Evolutionary conservation across 768 basidiomycete genomes (phyloP).

Genomic region (Pisolithus microcarpus): DNA sequence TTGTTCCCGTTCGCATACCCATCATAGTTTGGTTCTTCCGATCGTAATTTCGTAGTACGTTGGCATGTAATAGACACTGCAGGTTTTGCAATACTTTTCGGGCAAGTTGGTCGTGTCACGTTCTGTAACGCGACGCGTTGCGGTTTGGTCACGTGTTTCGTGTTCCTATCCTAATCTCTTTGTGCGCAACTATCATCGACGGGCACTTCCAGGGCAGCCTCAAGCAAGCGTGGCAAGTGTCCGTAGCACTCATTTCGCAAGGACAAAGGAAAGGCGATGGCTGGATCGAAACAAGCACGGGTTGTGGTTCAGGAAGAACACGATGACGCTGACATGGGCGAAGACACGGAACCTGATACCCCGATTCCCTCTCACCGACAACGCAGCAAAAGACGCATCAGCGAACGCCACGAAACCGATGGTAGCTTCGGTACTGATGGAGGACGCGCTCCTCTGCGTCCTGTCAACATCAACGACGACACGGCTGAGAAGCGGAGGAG

Average conservation of each 20-base stretch:
- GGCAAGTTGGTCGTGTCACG: neutral
- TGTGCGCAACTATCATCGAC: constrained; percentile 22
- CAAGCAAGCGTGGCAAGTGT: neutral
- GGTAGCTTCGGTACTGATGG: constrained; percentile 30
- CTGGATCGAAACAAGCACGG: constrained; percentile 16
- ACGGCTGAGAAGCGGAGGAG: constrained; percentile 78
- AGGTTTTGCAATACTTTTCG: neutral
- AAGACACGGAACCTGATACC: constrained; percentile 28
- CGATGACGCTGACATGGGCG: constrained; percentile 16
- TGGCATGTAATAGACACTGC: neutral
- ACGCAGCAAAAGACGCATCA: constrained; percentile 33
- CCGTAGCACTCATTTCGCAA: neutral
- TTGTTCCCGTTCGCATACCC: neutral
- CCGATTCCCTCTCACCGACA: constrained; percentile 19
- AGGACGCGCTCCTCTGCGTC: constrained; percentile 34
- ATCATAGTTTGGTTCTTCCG: neutral
- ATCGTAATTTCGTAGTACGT: neutral
- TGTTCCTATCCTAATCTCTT: constrained; percentile 14
- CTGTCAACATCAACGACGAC: constrained; percentile 68
- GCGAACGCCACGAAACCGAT: constrained; percentile 40
- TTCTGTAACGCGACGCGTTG: constrained; percentile 23
- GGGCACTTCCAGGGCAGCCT: neutral
- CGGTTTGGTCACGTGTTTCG: constrained; percentile 22
- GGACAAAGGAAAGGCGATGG: constrained; percentile 11
- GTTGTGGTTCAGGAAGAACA: constrained; percentile 6